Evolutionary conservation across 352 stramenopile species (phyloP), one percentile per base, ranked within the genome.

Genomic region (Globisporangium iwayamae): DNA sequence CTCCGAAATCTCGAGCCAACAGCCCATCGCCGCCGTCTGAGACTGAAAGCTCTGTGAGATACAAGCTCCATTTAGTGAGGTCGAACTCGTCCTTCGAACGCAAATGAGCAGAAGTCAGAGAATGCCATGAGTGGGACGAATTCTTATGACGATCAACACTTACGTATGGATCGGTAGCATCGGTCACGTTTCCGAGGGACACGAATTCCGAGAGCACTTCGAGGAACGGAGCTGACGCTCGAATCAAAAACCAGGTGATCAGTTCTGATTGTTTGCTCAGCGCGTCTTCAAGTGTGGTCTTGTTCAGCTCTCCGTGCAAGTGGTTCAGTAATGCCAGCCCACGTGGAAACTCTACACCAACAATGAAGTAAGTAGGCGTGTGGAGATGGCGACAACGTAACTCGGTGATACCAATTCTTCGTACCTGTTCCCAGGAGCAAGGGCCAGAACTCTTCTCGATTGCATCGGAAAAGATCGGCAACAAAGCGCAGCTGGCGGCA

Each of bases 141-240:
- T 1, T 22, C 16, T 14, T 1, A 30, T 18, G 18, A 38, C 62
- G n/a, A 57, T 28, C 6, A 51, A 1, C 3, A 83, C 62, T 25
- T 78, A 92, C 83, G 57, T 80, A 76, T 22, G 77, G 74, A 66
- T 92, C 81, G 30, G 72, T 76, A 18, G 66, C 41, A 43, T 88
- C 61, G 10, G 71, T 59, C 25, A 88, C 75, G 43, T 72, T 65
- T 2, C 83, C 83, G 6, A 60, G 71, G 1, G 73, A 64, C 9
- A 87, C 65, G 38, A 89, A 79, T n/a, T 74, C 69, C 4, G 83
- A 82, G 36, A 92, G 58, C 0, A 74, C 66, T 39, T 61, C 61
- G n/a, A 92, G 50, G n/a, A 87, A 79, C 34, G 83, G 79, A 16
- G 64, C 68, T n/a, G 70, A 75, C 20, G 76, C 66, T 53, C 82